These are phyloP conservation scores for Polygonum maritimum DNA, from an alignment of 148 eudicot species.

Conservation along the genomic window DNA sequence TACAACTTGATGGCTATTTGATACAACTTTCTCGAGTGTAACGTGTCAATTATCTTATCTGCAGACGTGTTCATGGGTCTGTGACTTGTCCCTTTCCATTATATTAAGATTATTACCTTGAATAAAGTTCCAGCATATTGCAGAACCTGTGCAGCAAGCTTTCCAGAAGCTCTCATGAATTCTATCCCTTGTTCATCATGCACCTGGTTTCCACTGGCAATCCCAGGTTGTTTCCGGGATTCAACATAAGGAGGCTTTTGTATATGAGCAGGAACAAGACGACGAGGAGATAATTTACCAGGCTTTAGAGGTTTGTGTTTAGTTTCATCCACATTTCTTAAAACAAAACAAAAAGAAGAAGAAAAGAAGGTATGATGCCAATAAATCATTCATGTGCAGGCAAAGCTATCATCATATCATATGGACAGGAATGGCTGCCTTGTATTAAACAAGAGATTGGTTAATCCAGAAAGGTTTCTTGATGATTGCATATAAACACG, in stretches of 20 bases:
- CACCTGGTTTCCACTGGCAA: slow-evolving; percentile 69
- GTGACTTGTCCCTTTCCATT: neutral
- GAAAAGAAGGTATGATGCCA: neutral
- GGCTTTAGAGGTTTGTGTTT: slow-evolving; percentile 57
- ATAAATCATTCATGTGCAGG: neutral
- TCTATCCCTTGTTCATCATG: slow-evolving; percentile 77
- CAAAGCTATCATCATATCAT: neutral
- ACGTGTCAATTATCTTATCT: neutral
- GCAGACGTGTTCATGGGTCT: neutral
- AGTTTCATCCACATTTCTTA: slow-evolving; percentile 51
- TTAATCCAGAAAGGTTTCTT: slow-evolving; percentile 48
- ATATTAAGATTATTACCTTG: slow-evolving; percentile 37
- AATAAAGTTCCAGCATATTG: slow-evolving; percentile 96
- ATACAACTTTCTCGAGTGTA: neutral
- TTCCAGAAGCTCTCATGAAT: slow-evolving; percentile 92
- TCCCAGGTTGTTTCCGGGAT: slow-evolving; percentile 60
- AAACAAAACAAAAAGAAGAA: slow-evolving; percentile 15
- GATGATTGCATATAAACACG: slow-evolving; percentile 49
- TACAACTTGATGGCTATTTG: neutral
- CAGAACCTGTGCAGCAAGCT: slow-evolving; percentile 91
- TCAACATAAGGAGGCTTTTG: slow-evolving; percentile 71
- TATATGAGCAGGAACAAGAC: slow-evolving; percentile 75
- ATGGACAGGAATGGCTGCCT: slow-evolving; percentile 29
- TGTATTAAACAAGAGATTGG: slow-evolving; percentile 64
- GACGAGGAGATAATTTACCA: slow-evolving; percentile 76